A percentile compares a stretch with the other conserved stretches of the same genome.
These are phyloP conservation scores for Gonium pectorale DNA, from an alignment of 139 green algal genomes.

Conservation along the genomic window DNA sequence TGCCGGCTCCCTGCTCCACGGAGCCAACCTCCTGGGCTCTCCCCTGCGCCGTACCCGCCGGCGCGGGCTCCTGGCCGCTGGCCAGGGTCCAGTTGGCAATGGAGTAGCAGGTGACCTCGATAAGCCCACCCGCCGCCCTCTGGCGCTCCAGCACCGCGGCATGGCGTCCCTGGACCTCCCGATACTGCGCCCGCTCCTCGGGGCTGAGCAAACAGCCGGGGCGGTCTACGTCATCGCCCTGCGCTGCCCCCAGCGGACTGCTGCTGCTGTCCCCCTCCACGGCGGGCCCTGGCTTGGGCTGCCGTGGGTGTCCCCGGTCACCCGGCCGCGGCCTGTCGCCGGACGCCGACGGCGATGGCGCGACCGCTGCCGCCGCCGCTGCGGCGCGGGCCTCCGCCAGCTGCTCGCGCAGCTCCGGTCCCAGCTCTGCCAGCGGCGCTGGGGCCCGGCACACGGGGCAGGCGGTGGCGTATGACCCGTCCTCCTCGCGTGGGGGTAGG, in stretches of 20 bases:
- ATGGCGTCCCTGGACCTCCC: constrained; percentile 14
- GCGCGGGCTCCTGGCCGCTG: too few species aligned
- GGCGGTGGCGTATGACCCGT: constrained; percentile 35
- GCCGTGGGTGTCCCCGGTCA: too few species aligned
- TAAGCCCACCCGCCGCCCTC: constrained; percentile 11
- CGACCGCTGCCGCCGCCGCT: not conserved
- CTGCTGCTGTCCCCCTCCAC: not conserved
- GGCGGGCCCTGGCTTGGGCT: too few species aligned
- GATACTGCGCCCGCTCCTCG: constrained; percentile 2
- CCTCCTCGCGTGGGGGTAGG: not conserved
- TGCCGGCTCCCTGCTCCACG: too few species aligned
- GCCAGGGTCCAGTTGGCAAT: constrained; percentile 9
- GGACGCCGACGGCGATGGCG: not conserved
- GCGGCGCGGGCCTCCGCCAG: not conserved
- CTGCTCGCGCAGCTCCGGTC: not conserved
- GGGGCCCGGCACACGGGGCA: constrained; percentile 44
- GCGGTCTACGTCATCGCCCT: not conserved
- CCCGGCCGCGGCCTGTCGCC: too few species aligned
- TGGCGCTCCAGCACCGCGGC: not conserved
- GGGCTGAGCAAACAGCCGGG: not conserved
- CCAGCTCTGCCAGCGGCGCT: not conserved
- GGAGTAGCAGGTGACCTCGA: constrained; percentile 18
- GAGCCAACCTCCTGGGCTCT: too few species aligned
- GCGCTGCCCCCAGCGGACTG: not conserved
- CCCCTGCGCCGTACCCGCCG: too few species aligned